A percentile compares a stretch with the other conserved stretches of the same genome.
phyloP scores from a whole-genome alignment of 2,329 filamentous ascomycete genomes.

The Microdochium paspali region DNA sequence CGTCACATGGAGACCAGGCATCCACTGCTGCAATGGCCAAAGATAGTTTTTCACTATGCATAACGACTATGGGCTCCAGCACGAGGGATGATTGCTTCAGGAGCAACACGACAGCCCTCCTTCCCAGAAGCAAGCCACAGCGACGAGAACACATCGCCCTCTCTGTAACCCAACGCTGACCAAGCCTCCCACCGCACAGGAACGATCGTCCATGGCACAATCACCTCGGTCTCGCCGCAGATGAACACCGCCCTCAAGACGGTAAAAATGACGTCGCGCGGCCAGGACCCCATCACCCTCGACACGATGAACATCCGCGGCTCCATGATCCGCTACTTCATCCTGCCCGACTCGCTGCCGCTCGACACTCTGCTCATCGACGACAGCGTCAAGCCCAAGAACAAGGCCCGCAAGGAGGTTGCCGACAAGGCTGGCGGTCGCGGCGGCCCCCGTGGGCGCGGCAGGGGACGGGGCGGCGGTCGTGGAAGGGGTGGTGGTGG shows the following conservation, averaged over 20 bases:
- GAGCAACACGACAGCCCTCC: too few relatives aligned
- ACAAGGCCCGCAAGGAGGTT: conserved; percentile 93
- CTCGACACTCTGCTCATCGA: conserved; percentile 94
- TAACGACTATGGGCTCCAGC: too few relatives aligned
- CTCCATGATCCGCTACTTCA: conserved; percentile 87
- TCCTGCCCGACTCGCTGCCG: conserved; percentile 89
- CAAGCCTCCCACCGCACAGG: conserved; percentile 37
- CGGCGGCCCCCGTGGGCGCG: conserved; percentile 41
- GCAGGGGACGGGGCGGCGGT: conserved; percentile 34
- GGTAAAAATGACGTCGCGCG: conserved; percentile 91
- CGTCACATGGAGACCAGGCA: conserved; percentile 8
- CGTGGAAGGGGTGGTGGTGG: conserved; percentile 46
- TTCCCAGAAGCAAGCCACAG: too few relatives aligned
- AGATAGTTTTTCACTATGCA: too few relatives aligned
- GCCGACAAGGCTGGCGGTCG: conserved; percentile 46
- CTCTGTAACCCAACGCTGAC: too few relatives aligned
- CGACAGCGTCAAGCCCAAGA: conserved; percentile 97
- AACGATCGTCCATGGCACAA: conserved; percentile 93
- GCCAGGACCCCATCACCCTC: conserved; percentile 76
- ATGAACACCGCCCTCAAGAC: conserved; percentile 97
- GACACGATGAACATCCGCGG: conserved; percentile 97
- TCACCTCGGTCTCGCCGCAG: conserved; percentile 90
- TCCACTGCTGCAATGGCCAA: too few relatives aligned
- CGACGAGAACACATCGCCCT: too few relatives aligned
- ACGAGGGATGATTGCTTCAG: too few relatives aligned